Percentiles rank a stretch among this genome's conserved stretches.
phyloP scores from a whole-genome alignment of 495 filamentous ascomycete genomes.

The Penicillium antarcticum region DNA sequence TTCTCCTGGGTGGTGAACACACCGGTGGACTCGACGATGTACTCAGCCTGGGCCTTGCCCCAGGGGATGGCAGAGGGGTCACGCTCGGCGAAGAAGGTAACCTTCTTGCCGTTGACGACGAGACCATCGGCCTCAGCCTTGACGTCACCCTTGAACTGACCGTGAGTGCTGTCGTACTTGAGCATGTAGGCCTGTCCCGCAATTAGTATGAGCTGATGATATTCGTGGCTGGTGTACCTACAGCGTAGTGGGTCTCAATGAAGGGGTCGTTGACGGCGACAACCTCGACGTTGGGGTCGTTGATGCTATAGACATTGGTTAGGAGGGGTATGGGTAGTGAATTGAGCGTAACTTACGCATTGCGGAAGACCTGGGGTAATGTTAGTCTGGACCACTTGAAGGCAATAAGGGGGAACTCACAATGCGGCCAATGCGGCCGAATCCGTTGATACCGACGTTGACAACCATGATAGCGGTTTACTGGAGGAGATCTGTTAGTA shows the following conservation, averaged over 20 bases:
- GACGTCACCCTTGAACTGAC: slow-evolving; percentile 90
- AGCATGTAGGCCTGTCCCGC: slow-evolving; percentile 87
- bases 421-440: slow-evolving; percentile 98
- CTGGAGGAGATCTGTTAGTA: slow-evolving; percentile 8
- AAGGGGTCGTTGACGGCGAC: slow-evolving; percentile 99
- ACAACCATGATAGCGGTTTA: slow-evolving; percentile 42
- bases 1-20: slow-evolving; percentile 99
- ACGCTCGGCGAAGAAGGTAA: slow-evolving; percentile 93
- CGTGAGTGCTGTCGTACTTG: slow-evolving; percentile 97
- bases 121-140: slow-evolving; percentile 67
- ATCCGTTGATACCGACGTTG: slow-evolving; percentile 97
- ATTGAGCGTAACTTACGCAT: slow-evolving; percentile 57
- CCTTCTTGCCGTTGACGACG: slow-evolving; percentile 88
- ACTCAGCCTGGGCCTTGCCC: slow-evolving; percentile 82
- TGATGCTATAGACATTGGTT: slow-evolving; percentile 60
- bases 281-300: slow-evolving; percentile 80
- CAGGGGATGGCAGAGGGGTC: slow-evolving; percentile 92
- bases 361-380: slow-evolving; percentile 61
- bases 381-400: slow-evolving; percentile 15
- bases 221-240: slow-evolving; percentile 48
- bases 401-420: slow-evolving; percentile 44
- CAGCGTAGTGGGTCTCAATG: slow-evolving; percentile 97
- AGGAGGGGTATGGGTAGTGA: slow-evolving; percentile 14
- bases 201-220: neutral
- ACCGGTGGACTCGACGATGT: slow-evolving; percentile 98